Base-by-base conservation (phyloP, 352 stramenopile genomes). In the Globisporangium ultimum region DNA sequence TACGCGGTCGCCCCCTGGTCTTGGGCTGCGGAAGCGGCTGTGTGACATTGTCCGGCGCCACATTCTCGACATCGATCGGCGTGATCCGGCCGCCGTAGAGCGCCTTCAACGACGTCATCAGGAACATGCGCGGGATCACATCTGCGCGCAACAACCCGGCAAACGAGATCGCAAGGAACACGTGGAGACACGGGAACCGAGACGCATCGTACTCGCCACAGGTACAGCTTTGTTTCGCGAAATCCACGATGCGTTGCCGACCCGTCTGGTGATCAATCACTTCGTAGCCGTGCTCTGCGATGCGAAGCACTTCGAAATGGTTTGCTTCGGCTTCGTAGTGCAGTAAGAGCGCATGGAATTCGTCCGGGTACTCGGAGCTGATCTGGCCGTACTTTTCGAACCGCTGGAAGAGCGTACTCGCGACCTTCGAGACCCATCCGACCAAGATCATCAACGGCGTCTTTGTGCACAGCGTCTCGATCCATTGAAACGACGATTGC, bases 391-490 rank as follows among this genome's bases (percentile, higher is more conserved):
- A 90, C 48, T 81, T 82, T 17, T 89, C 77, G 20, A 76, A 90
- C 38, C 83, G 78, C 53, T 90, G 80, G 60, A 85, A 92, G 18
- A 92, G 66, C 24, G 73, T 86, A 51, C 80, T 80, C 14, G 83
- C 83, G 20, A 90, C 79, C 48, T 84, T 84, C n/a, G 83, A 92
- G 15, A 92, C 78, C 83, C 83, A 92, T 11, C 80, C 78, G 14
- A 88, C 80, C 9, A 92, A 64, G 22, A 92, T 88, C 83, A 92
- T 92, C 11, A 90, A 63, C 18, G 83, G 83, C 15, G 80, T 69
- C 63, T 90, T 92, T 15, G 50, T 36, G 47, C 80, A 90, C 10
- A 92, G 60, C 14, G 53, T 55, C 63, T 92, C 83, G 43, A 92
- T 58, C 80, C 80, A 92, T 53, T 81, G 71, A 53, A 91, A 68